Evolutionary conservation across 139 green algal species (phyloP).

Genomic region (Chlamydomonas sp.): DNA sequence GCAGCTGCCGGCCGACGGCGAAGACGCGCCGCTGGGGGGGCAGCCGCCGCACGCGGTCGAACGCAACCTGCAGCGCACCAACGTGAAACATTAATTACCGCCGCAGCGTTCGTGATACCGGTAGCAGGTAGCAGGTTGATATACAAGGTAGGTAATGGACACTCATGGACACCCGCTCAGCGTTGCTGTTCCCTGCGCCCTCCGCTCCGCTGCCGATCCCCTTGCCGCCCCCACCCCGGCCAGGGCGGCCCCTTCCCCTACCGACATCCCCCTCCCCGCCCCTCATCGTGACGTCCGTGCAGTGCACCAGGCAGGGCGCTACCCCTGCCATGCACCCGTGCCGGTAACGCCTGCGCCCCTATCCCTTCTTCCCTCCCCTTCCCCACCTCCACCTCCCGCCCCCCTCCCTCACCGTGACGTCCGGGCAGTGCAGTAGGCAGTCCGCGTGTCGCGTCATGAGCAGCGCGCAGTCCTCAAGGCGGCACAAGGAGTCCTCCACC

Average conservation of each 20-base stretch:
- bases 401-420: too few species aligned
- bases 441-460: constrained; percentile 42
- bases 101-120: not conserved
- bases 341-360: not conserved
- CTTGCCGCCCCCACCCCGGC: too few species aligned
- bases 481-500: constrained; percentile 45
- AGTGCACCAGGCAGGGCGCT: not conserved
- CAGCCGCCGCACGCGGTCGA: constrained; percentile 32
- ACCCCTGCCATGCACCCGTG: too few species aligned
- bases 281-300: too few species aligned
- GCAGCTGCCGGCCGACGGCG: constrained; percentile 22
- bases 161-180: not conserved
- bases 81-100: constrained; percentile 11
- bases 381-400: not conserved
- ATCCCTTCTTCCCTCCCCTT: not conserved
- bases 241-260: too few species aligned
- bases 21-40: constrained; percentile 3
- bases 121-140: not conserved
- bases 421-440: not conserved
- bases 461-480: constrained; percentile 51
- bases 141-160: too few species aligned
- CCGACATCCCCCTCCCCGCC: not conserved
- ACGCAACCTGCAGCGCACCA: not conserved
- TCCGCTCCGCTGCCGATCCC: too few species aligned
- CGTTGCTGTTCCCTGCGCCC: not conserved